Evolutionary conservation across 805 yeast genomes (phyloP), one percentile per base, ranked within the genome.

Genomic region (Wickerhamiella cacticola): DNA sequence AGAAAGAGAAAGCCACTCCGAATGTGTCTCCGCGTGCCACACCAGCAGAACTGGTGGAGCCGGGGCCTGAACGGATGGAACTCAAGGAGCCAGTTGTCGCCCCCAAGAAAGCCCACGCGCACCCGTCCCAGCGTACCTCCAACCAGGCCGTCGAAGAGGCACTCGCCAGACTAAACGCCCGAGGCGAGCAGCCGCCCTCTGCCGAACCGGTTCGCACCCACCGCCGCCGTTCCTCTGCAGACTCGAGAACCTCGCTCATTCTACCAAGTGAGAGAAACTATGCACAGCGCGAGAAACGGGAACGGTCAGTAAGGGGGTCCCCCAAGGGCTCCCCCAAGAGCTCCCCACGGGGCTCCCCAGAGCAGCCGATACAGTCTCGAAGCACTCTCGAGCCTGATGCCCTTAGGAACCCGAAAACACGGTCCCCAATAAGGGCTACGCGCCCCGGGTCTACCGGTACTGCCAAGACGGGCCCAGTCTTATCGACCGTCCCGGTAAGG

Each of bases 71-170:
- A 13, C 22, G 5, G 16, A 16, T 5, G 19, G 5, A 13, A 9
- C 16, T 16, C n/a, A 13, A 15, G 10, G 6, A 12, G 13, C 15
- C 36, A 8, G 16, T 6, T 15, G 7, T 31, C 16, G 36, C 26
- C n/a, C 16, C 26, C 5, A 22, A 16, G 7, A 10, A 4, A 18
- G 29, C 36, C 38, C 22, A 31, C 22, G 29, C 31, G 19, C 39
- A 43, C 33, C 28, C 39, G 4, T 31, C 39, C 16, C 46, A 43
- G 25, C 41, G 47, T 18, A 44, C 47, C 19, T 38, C 47, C 2
- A 44, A 44, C 35, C 40, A 44, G 15, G 47, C 47, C 7, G 47
- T 44, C n/a, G 47, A 44, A 35, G 47, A 44, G 21, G 47, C 47
- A 6, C 22, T 44, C 15, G 41, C 41, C 19, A 19, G 16, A 19